Conservation (phyloP, 768 basidiomycete species). For the Cystofilobasidium ferigula region DNA sequence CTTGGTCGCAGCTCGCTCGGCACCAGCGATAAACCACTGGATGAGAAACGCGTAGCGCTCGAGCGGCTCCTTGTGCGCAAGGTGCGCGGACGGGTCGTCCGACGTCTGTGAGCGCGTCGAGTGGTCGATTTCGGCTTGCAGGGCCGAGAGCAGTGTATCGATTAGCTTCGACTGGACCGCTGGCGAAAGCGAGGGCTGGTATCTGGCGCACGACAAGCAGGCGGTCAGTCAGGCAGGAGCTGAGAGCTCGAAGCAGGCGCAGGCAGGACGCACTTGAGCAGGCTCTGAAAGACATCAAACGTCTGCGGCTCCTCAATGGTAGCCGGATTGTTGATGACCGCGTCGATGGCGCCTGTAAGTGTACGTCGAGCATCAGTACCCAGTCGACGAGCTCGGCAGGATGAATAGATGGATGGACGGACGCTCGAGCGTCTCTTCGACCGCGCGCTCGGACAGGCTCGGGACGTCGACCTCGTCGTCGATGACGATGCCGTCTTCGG, state of each 20-base stretch:
- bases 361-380: conserved; percentile 6
- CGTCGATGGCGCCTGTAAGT: conserved; percentile 59
- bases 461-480: conserved; percentile 37
- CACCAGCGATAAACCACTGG: conserved; percentile 76
- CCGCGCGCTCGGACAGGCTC: conserved; percentile 25
- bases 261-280: conserved; percentile 51
- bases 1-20: conserved; percentile 59
- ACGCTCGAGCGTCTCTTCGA: conserved; percentile 30
- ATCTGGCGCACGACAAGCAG: conserved; percentile 46
- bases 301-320: conserved; percentile 54
- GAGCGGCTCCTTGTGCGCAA: conserved; percentile 59
- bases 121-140: conserved; percentile 60
- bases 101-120: conserved; percentile 56
- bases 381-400: background rate
- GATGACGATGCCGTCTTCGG: conserved; percentile 23
- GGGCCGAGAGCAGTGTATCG: conserved; percentile 63
- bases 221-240: background rate
- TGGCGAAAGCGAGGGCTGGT: conserved; percentile 40
- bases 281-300: conserved; percentile 69
- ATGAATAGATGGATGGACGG: background rate
- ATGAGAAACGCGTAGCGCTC: conserved; percentile 88
- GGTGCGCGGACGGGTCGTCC: conserved; percentile 53
- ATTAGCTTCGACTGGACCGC: conserved; percentile 67
- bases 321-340: conserved; percentile 67
- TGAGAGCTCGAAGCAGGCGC: background rate